A percentile compares a stretch with the other conserved stretches of the same genome.
Conservation (phyloP, 2,329 filamentous ascomycete genomes). For the Polytolypa hystricis region DNA sequence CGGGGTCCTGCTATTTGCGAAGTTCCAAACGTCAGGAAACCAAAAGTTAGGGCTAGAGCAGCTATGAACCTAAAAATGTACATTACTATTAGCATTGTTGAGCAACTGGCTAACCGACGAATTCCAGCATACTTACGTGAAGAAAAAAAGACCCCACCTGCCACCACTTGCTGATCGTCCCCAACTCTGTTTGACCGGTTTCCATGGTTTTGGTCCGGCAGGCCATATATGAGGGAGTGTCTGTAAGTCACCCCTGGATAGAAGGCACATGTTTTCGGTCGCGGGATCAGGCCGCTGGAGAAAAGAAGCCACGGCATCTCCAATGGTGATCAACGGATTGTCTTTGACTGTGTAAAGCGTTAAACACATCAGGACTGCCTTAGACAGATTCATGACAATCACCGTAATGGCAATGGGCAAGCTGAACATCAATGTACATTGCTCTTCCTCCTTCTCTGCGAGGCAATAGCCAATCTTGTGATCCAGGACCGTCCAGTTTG, state of each 20-base stretch:
- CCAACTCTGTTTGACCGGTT: constrained; percentile 3
- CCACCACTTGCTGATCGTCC: neutral
- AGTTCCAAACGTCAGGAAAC: neutral
- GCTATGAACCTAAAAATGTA: neutral
- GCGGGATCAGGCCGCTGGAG: constrained; percentile 20
- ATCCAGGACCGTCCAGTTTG: too few species aligned
- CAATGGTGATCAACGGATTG: constrained; percentile 12
- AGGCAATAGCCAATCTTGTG: too few species aligned
- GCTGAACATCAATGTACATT: too few species aligned
- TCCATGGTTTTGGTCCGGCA: neutral
- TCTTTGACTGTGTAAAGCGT: neutral
- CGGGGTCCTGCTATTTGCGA: too few species aligned
- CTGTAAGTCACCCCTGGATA: constrained; percentile 10
- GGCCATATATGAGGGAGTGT: neutral
- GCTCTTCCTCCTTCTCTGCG: too few species aligned
- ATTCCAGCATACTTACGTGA: neutral
- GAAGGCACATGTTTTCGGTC: constrained; percentile 17
- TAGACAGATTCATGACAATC: constrained; percentile 13
- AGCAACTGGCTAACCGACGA: neutral
- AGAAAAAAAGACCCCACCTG: neutral
- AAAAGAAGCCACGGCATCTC: constrained; percentile 29
- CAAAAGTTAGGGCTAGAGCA: neutral
- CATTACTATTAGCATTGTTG: too few species aligned
- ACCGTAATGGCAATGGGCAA: constrained; percentile 12
- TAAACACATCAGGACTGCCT: constrained; percentile 8